Percentiles rank a stretch among this genome's conserved stretches.
phyloP scores from a whole-genome alignment of 2,329 filamentous ascomycete species.

The Corniculantispora saksenae region DNA sequence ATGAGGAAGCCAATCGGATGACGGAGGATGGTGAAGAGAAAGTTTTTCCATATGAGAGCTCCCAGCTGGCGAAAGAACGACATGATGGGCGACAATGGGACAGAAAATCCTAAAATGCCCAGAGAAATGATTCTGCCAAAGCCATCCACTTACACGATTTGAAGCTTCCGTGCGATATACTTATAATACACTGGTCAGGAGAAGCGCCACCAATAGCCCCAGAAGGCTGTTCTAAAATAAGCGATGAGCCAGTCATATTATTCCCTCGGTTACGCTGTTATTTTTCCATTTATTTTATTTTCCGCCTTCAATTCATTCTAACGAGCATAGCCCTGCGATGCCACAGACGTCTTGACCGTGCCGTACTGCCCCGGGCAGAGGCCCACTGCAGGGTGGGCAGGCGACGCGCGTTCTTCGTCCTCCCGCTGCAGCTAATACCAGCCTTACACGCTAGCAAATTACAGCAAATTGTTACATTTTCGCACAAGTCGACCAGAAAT shows the following conservation, averaged over 20 bases:
- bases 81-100: not conserved
- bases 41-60: constrained; percentile 28
- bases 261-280: not conserved
- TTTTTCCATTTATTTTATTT: not conserved
- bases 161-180: not conserved
- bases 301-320: not conserved
- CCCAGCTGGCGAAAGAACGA: constrained; percentile 20
- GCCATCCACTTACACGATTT: not conserved
- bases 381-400: not conserved
- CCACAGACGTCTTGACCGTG: not conserved
- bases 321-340: constrained; percentile 2
- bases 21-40: constrained; percentile 26
- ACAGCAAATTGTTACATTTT: not conserved
- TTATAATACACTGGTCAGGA: not conserved
- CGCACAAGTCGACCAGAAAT: not conserved
- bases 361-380: not conserved
- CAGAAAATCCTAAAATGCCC: too few species aligned
- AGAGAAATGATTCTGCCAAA: not conserved
- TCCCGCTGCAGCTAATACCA: not conserved
- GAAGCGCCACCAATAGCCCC: not conserved
- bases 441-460: not conserved
- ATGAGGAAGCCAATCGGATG: constrained; percentile 28
- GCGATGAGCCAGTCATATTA: not conserved
- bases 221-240: not conserved
- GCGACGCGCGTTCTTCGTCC: constrained; percentile 11